These are phyloP conservation scores for Lumnitzera littorea DNA, from an alignment of 345 rosid species.

Conservation along the genomic window DNA sequence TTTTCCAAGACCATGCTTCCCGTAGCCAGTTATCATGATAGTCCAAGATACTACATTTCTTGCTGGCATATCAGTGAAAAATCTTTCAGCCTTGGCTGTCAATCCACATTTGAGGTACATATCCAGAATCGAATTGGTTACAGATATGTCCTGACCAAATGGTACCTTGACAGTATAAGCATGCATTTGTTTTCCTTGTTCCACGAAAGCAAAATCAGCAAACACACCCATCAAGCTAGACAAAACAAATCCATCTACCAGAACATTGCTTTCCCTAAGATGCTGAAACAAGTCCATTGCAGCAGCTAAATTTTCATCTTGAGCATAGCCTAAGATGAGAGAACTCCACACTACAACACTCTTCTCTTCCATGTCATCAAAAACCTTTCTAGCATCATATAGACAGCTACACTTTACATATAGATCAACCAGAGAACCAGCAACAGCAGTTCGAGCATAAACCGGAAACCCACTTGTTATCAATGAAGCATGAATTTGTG, in stretches of 20 bases:
- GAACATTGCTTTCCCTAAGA: conserved; percentile 30
- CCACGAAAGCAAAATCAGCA: conserved; percentile 78
- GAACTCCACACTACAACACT: conserved; percentile 67
- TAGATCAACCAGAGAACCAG: conserved; percentile 66
- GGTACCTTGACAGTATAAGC: conserved; percentile 55
- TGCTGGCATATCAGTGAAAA: conserved; percentile 43
- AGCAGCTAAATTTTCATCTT: conserved; percentile 50
- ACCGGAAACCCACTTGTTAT: conserved; percentile 50
- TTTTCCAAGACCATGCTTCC: conserved; percentile 77
- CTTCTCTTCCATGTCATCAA: conserved; percentile 46
- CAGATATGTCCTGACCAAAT: conserved; percentile 57
- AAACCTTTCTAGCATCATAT: conserved; percentile 46
- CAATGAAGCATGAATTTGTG: conserved; percentile 55
- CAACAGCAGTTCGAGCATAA: conserved; percentile 28
- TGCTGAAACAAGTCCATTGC: conserved; percentile 63
- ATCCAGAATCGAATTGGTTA: conserved; percentile 60
- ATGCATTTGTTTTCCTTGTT: conserved; percentile 85
- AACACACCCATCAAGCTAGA: conserved; percentile 70
- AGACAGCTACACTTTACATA: conserved; percentile 66
- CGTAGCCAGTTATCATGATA: conserved; percentile 79
- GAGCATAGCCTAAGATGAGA: conserved; percentile 78
- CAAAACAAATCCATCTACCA: conserved; percentile 53
- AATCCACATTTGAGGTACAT: conserved; percentile 90
- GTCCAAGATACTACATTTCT: conserved; percentile 89
- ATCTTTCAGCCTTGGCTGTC: conserved; percentile 56